Base-by-base conservation (phyloP, 192 early-diverging fungal genomes). In the Coemansia sp. region DNA sequence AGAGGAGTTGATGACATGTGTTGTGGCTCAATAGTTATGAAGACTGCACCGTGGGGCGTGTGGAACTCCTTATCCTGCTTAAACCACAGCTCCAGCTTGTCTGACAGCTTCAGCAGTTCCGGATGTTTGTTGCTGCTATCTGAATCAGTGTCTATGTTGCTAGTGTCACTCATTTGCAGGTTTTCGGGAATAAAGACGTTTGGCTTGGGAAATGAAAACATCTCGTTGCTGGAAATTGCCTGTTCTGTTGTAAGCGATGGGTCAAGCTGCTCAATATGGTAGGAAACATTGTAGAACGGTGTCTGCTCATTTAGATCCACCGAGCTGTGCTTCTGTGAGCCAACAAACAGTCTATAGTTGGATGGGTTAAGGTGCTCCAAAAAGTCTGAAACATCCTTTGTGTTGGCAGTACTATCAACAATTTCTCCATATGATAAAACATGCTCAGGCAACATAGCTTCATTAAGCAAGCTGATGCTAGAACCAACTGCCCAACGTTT, bases 61-160 rank as follows among this genome's bases (percentile, higher is more conserved):
- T 86, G 90, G 64, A 94, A 98, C 1, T 83, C 90, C 67, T 95
- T 90, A 72, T 96, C 95, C 61, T 91, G 89, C 73, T 96, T 95
- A 66, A 93, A 88, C 97, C 97, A 98, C 62, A 95, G 60, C 6
- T 94, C 87, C 36, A 55, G 37, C 16, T 11, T 49, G 36, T 77
- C 63, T 0, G 21, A 65, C 40, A 26, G 46, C 21, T 43, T 47
- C 8, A 78, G 57, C 37, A 72, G 49, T n/a, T 41, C 46, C 11
- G 68, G 76, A 3, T 26, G 26, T 26, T 26, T 26, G 26, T 26
- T 26, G 26, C 26, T 26, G 26, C 26, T 26, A 26, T 26, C 26
- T 26, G 26, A 26, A 47, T 47, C 3, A 3, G 10, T n/a, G 1
- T 11, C 46, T 15, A 15, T 47, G 10, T 1, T 15, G 16, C 12